Evolutionary conservation across 1,139 yeast species (phyloP).

Genomic region (Blastobotrys ciferrii): DNA sequence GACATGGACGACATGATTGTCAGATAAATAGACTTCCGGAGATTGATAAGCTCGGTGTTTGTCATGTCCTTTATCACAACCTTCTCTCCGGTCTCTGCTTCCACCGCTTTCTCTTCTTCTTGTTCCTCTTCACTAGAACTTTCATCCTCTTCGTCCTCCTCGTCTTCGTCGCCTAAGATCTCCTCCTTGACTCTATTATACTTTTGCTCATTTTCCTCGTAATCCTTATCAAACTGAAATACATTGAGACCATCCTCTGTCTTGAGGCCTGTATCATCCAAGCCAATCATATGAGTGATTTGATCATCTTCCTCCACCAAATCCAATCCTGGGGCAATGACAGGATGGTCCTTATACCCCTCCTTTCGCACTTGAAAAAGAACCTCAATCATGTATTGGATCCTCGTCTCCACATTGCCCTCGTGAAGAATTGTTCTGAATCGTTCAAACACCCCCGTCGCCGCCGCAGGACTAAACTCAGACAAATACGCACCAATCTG

Average conservation of each 20-base stretch:
- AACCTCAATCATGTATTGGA: conserved; percentile 51
- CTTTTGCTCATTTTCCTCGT: conserved; percentile 48
- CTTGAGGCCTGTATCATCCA: conserved; percentile 49
- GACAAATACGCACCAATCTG: conserved; percentile 47
- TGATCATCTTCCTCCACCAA: conserved; percentile 66
- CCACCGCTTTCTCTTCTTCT: conserved; percentile 30
- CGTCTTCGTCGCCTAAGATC: conserved; percentile 44
- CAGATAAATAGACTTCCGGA: conserved; percentile 73
- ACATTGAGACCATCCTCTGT: conserved; percentile 51
- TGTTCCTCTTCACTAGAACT: conserved; percentile 31
- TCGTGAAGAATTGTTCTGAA: conserved; percentile 61
- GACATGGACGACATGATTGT: conserved; percentile 92
- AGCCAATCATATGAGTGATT: conserved; percentile 55
- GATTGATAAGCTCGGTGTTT: conserved; percentile 56
- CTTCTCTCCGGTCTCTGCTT: conserved; percentile 21
- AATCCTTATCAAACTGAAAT: conserved; percentile 54
- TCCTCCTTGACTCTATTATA: conserved; percentile 43
- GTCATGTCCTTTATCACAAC: conserved; percentile 61
- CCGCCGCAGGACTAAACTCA: conserved; percentile 44
- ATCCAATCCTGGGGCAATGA: conserved; percentile 49
- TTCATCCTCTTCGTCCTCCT: conserved; percentile 22
- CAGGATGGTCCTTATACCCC: conserved; percentile 46
- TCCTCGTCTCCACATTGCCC: conserved; percentile 45
- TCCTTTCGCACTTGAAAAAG: conserved; percentile 53
- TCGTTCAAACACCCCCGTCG: conserved; percentile 57